Evolutionary conservation across 2,329 filamentous ascomycete genomes (phyloP), one percentile per base, ranked within the genome.

Genomic region (Botrytis cinerea): DNA sequence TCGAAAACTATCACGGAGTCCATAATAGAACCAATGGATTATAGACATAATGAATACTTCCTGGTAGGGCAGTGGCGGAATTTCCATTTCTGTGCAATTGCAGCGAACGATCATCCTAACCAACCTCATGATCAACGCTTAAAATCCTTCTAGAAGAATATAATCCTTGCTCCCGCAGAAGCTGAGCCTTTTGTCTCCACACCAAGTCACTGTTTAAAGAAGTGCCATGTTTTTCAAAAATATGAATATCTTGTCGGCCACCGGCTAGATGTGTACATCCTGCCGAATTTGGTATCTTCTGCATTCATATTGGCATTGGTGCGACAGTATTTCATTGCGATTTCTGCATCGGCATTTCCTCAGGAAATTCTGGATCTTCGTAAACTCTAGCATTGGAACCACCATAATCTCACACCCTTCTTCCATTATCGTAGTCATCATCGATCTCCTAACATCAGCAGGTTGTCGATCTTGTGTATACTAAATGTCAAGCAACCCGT

Each of bases 111-210:
- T 66, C 28, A 38, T 51, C 12, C 20, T 46, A 35, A 38, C 22
- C 14, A 66, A 25, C 28, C 63, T 51, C 28, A 48, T 51, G 62
- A 67, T 67, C 63, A 38, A 66, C 22, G 22, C 28, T 48, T 35
- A 10, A 28, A 38, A 66, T 66, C 38, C 32, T 35, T 67, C 45
- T n/a, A 51, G 45, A 38, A 51, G 22, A 18, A 22, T 62, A 46
- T 25, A 20, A 51, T 51, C 63, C 45, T 38, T 66, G n/a, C 32
- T 66, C 63, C 22, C 14, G 45, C 32, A 38, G 45, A 66, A 18
- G 62, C 62, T 22, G 62, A 35, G 62, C 28, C 61, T 64, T 46
- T 40, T 32, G n/a, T 32, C n/a, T 45, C 61, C n/a, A 64, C 61
- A 64, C n/a, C n/a, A 32, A 64, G 20, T 22, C n/a, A 46, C n/a